Conservation (phyloP, 2,329 filamentous ascomycete species). For the Alternaria consortialis region DNA sequence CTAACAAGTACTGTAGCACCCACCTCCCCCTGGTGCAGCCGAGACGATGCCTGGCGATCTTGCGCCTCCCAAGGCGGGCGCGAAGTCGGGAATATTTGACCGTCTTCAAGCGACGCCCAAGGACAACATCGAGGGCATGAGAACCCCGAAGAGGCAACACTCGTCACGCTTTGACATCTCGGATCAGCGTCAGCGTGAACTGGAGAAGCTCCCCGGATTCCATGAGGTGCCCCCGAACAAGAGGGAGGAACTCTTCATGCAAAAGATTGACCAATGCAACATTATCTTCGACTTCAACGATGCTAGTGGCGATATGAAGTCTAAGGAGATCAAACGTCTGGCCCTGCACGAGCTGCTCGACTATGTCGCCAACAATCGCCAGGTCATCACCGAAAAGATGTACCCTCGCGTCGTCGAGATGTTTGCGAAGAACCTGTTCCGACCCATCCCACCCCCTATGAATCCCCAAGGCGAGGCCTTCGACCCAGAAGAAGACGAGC, state of each 20-base stretch:
- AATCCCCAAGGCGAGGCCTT: slow-evolving; percentile 98
- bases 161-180: slow-evolving; percentile 98
- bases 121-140: slow-evolving; percentile 92
- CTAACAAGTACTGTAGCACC: slow-evolving; percentile 67
- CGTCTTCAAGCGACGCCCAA: slow-evolving; percentile 92
- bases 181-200: slow-evolving; percentile 83
- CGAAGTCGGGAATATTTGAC: slow-evolving; percentile 89
- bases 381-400: slow-evolving; percentile 99
- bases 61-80: slow-evolving; percentile 88
- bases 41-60: slow-evolving; percentile 99
- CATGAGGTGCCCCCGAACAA: slow-evolving; percentile 96
- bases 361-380: slow-evolving; percentile 97
- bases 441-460: slow-evolving; percentile 94
- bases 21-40: slow-evolving; percentile 88
- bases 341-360: slow-evolving; percentile 95
- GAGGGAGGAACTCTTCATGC: slow-evolving; percentile 97
- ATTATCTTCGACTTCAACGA: slow-evolving; percentile 99
- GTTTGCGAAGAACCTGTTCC: slow-evolving; percentile 98
- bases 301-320: slow-evolving; percentile 98
- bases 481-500: slow-evolving; percentile 97
- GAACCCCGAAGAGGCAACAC: slow-evolving; percentile 95
- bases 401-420: slow-evolving; percentile 98
- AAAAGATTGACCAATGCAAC: slow-evolving; percentile 99
- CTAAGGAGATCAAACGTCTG: slow-evolving; percentile 98
- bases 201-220: slow-evolving; percentile 97